Conservation (phyloP, 179 eudicot genomes). For the Silene coronaria region DNA sequence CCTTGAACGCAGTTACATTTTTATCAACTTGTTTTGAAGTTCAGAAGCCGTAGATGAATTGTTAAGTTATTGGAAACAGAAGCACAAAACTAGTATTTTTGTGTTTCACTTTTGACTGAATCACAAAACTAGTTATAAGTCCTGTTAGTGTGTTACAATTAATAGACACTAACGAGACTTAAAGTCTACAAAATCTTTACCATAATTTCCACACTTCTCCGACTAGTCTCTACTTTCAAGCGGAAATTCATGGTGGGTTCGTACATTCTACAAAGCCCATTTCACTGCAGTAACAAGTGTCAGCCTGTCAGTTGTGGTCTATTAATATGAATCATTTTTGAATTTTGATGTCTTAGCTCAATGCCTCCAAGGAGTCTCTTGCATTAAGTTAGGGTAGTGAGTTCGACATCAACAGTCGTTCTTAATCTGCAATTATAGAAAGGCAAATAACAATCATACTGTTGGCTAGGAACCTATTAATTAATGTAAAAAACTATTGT, state of each 20-base stretch:
- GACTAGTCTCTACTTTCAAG: not conserved
- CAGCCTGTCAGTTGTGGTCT: not conserved
- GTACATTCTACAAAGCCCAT: not conserved
- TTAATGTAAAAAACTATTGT: not conserved
- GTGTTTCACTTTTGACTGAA: not conserved
- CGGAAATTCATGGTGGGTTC: not conserved
- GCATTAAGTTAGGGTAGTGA: not conserved
- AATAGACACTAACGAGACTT: not conserved
- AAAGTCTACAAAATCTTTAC: not conserved
- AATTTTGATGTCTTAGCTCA: not conserved
- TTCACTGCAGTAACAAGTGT: not conserved
- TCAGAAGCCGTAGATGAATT: too few species aligned
- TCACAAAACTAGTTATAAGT: not conserved
- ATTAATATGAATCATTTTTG: not conserved
- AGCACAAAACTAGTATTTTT: not conserved
- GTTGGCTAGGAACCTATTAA: not conserved
- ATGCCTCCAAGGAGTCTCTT: not conserved
- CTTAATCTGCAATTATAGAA: not conserved
- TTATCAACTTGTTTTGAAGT: too few species aligned
- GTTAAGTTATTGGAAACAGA: not conserved
- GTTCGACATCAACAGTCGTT: not conserved
- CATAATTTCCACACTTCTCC: not conserved
- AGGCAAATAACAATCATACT: not conserved
- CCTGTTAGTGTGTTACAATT: not conserved
- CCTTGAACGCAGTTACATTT: too few species aligned